Evolutionary conservation across 2,329 filamentous ascomycete genomes (phyloP).

Genomic region (Colletotrichum sp.): DNA sequence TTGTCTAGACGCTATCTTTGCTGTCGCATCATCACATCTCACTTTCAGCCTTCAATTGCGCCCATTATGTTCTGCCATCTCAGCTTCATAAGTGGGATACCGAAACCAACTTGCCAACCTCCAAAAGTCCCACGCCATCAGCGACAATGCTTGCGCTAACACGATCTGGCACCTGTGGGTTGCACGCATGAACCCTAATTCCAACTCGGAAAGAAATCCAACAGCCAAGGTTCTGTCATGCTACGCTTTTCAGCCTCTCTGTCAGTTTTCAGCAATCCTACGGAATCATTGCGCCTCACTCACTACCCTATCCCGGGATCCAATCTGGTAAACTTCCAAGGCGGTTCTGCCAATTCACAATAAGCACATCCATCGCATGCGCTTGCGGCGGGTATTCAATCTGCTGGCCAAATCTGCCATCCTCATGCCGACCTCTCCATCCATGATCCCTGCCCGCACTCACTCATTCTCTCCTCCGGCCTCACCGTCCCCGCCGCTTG

Average conservation of each 20-base stretch:
- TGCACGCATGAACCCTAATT: conserved; percentile 3
- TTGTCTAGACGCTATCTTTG: background rate
- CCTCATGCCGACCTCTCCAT: background rate
- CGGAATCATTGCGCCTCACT: background rate
- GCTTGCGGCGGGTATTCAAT: background rate
- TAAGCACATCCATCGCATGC: background rate
- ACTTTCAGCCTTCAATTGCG: background rate
- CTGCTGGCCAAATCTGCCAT: background rate
- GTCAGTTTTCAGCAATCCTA: background rate
- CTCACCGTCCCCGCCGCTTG: background rate
- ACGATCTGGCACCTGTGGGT: background rate
- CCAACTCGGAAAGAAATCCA: background rate
- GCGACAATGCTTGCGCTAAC: background rate
- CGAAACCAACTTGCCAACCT: background rate
- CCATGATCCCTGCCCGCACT: background rate
- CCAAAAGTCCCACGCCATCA: background rate
- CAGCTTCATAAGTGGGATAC: background rate
- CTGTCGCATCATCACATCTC: background rate
- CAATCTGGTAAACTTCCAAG: background rate
- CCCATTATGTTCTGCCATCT: background rate
- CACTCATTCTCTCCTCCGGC: background rate
- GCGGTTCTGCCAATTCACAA: background rate
- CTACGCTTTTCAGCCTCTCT: background rate
- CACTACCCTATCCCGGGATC: background rate
- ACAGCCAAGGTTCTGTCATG: background rate